Conservation (phyloP, 306 rosid species). For the Glycine tomentella region DNA sequence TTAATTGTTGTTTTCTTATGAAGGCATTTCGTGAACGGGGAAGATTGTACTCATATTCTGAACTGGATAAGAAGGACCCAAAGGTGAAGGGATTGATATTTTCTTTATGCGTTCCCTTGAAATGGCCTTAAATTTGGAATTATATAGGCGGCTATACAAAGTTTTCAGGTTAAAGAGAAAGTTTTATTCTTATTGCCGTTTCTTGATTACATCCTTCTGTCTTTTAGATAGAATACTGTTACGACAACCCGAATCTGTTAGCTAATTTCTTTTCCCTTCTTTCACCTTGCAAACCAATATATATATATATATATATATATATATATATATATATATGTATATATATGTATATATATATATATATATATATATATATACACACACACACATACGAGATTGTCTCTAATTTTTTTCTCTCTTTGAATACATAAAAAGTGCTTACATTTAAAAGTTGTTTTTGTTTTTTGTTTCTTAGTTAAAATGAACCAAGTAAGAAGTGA, state of each 20-base stretch:
- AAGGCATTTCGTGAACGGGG: slow-evolving; percentile 73
- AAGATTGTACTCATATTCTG: slow-evolving; percentile 77
- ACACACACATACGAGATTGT: no score
- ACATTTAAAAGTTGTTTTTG: no score
- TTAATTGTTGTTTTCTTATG: slow-evolving; percentile 34
- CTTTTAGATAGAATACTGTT: no score
- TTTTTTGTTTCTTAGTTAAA: no score
- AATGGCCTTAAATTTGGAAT: slow-evolving; percentile 26
- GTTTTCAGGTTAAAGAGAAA: slow-evolving; percentile 35
- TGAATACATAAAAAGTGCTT: no score
- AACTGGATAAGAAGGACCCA: slow-evolving; percentile 77
- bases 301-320: no score
- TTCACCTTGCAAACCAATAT: no score
- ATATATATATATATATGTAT: no score
- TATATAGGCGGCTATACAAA: slow-evolving; percentile 9
- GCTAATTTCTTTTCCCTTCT: background rate
- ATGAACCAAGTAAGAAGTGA: no score
- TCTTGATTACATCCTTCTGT: background rate
- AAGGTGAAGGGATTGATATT: slow-evolving; percentile 14
- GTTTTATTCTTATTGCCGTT: slow-evolving; percentile 32
- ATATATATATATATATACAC: no score
- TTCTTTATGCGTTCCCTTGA: slow-evolving; percentile 37
- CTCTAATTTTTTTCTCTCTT: no score
- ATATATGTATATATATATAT: no score
- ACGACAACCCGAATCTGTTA: slow-evolving; percentile 12